These are phyloP conservation scores for Lactarius trivialis DNA, from an alignment of 768 basidiomycete genomes.

Conservation along the genomic window DNA sequence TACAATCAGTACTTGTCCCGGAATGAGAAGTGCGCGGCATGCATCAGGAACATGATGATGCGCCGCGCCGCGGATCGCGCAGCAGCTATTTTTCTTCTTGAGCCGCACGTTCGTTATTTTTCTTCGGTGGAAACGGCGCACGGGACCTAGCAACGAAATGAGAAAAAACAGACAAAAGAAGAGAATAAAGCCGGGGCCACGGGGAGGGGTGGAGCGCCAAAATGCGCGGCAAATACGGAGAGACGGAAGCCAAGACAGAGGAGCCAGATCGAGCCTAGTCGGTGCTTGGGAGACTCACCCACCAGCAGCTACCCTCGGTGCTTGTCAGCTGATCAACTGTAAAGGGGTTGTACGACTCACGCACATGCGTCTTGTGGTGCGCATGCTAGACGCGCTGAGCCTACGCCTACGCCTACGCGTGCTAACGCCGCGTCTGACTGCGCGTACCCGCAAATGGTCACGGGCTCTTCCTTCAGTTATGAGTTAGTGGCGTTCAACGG, in stretches of 20 bases:
- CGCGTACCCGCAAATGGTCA: constrained; percentile 11
- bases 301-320: not conserved
- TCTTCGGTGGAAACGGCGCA: no score
- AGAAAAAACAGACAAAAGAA: not conserved
- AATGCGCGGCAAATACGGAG: no score
- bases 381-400: constrained; percentile 15
- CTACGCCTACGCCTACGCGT: constrained; percentile 1
- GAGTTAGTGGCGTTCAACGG: constrained; percentile 3
- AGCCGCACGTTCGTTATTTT: not conserved
- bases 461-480: constrained; percentile 11
- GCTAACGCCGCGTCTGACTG: constrained; percentile 10
- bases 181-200: not conserved
- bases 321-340: not conserved
- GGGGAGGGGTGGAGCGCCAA: no score
- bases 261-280: not conserved
- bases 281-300: not conserved
- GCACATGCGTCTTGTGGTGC: not conserved
- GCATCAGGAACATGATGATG: not conserved
- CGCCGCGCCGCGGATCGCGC: constrained; percentile 9
- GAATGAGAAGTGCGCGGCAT: not conserved
- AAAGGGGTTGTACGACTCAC: not conserved
- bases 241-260: not conserved
- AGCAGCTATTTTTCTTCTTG: not conserved
- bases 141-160: not conserved
- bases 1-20: not conserved